These are phyloP conservation scores for Geotrichum histeridarum DNA, from an alignment of 1,139 yeast genomes.

Conservation along the genomic window DNA sequence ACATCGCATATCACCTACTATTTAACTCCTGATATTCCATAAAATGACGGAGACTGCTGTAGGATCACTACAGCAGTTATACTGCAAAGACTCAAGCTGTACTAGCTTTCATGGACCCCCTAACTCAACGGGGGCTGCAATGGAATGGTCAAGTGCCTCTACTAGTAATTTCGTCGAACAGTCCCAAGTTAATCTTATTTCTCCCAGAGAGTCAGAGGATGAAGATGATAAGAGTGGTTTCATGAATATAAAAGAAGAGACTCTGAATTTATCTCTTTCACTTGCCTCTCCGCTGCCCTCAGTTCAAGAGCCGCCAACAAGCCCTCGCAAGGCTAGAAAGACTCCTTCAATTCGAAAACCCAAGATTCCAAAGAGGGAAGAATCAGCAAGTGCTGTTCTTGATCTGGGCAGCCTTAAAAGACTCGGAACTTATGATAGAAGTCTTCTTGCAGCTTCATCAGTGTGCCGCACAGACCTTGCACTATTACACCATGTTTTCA, in stretches of 20 bases:
- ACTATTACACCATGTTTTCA: slow-evolving; percentile 31
- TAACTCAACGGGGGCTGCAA: background rate
- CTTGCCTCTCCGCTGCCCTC: slow-evolving; percentile 2
- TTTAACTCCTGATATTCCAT: background rate
- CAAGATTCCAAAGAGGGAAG: slow-evolving; percentile 26
- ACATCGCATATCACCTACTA: background rate
- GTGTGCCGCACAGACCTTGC: slow-evolving; percentile 27
- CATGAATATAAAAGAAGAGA: background rate
- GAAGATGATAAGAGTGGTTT: background rate
- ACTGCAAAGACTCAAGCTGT: background rate
- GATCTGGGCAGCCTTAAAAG: slow-evolving; percentile 12
- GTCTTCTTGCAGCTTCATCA: background rate
- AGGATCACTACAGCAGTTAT: background rate
- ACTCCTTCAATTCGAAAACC: slow-evolving; percentile 25
- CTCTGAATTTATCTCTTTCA: background rate
- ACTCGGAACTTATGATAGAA: background rate
- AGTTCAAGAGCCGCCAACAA: background rate
- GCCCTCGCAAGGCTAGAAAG: slow-evolving; percentile 9
- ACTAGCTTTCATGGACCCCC: background rate
- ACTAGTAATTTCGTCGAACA: background rate
- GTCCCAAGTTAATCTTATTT: background rate
- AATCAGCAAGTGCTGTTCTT: slow-evolving; percentile 10
- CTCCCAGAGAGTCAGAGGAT: background rate
- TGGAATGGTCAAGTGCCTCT: background rate
- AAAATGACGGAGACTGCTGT: slow-evolving; percentile 1